Evolutionary conservation across 441 rosid species (phyloP), one percentile per base, ranked within the genome.

Genomic region (Eruca vesicaria): DNA sequence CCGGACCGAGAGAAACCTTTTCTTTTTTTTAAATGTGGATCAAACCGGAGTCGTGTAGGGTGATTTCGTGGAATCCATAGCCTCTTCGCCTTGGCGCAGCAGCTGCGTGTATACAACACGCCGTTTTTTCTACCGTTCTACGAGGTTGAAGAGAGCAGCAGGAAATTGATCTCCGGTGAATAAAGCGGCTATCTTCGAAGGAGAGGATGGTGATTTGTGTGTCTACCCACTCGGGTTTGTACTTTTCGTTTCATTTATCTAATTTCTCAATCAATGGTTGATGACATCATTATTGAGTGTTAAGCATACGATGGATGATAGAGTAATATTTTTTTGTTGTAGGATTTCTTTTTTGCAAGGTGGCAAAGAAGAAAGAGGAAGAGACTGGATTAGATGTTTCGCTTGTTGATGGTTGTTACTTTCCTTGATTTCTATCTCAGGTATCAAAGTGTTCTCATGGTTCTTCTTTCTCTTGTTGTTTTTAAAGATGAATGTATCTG

Each of bases 321-420:
- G 41, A 18, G 35, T 32, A 52, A 33, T 16, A 33, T 53, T 77
- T 72, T 79, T 73, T 12, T 94, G n/a, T n/a, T n/a, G n/a, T n/a
- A n/a, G n/a, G n/a, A n/a, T n/a, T n/a, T n/a, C n/a, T 81, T 86
- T 92, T 78, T 82, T 94, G 70, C 96, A 97, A 10, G 97, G 99
- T 64, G 97, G 98, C 59, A 94, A 89, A 83, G 83, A 87, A 9
- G 98, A 94, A 16, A 94, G 90, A 85, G 74, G 98, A 90, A 80
- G 98, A 92, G 82, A 89, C 92, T 60, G 98, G 98, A 43, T 82
- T 92, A 81, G 97, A 90, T 69, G 96, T 96, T 78, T 85, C 86
- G 4, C 94, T 88, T 77, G 93, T 94, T 48, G 83, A 89, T 75
- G 74, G 26, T 89, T 20, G 86, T 90, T 18, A 87, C 94, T 32